Percentiles rank a stretch among this genome's conserved stretches.
Conservation (phyloP, 139 green algal genomes). For the Chlamydomonas sphaeroides region DNA sequence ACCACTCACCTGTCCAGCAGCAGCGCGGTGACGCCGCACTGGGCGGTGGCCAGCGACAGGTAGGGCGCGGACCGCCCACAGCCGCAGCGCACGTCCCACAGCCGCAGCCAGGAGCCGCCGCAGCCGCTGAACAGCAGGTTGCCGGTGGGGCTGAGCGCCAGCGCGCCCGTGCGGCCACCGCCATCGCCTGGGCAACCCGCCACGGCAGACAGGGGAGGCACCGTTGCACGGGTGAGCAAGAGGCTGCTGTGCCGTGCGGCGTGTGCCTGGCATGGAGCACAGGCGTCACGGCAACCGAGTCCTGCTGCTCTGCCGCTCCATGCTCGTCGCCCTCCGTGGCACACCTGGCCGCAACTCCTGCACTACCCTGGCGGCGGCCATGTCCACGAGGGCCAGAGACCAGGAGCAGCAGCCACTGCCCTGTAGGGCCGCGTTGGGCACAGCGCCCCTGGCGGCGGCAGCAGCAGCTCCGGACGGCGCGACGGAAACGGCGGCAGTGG, state of each 20-base stretch:
- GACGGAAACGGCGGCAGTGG: constrained; percentile 8
- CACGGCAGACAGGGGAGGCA: too few species aligned
- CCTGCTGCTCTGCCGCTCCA: too few species aligned
- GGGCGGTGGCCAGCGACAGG: background rate
- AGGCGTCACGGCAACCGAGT: too few species aligned
- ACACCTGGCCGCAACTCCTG: constrained; percentile 21
- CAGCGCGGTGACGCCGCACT: constrained; percentile 21
- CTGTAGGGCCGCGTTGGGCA: too few species aligned
- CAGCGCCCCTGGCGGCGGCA: background rate
- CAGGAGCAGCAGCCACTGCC: too few species aligned
- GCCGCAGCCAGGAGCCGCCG: constrained; percentile 14
- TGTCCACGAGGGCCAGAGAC: background rate
- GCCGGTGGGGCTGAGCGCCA: constrained; percentile 8
- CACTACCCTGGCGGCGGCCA: background rate
- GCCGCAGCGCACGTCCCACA: constrained; percentile 27
- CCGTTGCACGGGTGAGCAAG: too few species aligned
- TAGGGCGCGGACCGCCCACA: background rate
- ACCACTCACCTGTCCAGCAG: too few species aligned
- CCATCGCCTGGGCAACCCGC: too few species aligned
- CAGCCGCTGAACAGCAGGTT: constrained; percentile 21
- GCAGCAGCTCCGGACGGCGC: background rate
- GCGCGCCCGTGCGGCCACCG: constrained; percentile 17
- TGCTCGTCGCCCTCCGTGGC: too few species aligned
- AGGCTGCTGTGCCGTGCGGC: too few species aligned
- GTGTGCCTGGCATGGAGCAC: too few species aligned